phyloP scores from a whole-genome alignment of 805 yeast genomes.

The Sungouiozyma intestinalis region DNA sequence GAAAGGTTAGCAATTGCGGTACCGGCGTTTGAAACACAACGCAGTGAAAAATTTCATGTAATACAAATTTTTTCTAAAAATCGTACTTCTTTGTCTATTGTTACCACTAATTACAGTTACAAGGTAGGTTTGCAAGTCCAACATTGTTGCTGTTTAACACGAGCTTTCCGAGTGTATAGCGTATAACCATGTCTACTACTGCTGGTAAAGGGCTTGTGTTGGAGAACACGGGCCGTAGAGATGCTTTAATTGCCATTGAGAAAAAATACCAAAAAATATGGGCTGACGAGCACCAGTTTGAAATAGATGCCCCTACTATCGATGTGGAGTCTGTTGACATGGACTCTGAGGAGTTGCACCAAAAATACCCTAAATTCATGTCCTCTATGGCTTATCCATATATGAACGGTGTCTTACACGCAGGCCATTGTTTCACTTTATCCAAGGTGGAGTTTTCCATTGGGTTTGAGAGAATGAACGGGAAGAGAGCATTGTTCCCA shows the following conservation, averaged over 20 bases:
- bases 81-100: too few species aligned
- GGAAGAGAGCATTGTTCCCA: constrained; percentile 87
- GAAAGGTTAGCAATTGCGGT: background rate
- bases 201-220: constrained; percentile 26
- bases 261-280: constrained; percentile 78
- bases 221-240: constrained; percentile 83
- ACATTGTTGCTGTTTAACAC: too few species aligned
- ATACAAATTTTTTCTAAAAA: too few species aligned
- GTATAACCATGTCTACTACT: constrained; percentile 17
- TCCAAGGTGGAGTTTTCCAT: constrained; percentile 87
- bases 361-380: constrained; percentile 75
- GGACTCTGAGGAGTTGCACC: constrained; percentile 58
- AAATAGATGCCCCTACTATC: constrained; percentile 74
- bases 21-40: background rate
- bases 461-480: constrained; percentile 92
- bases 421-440: constrained; percentile 92
- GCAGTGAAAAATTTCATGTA: background rate
- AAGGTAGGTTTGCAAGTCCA: too few species aligned
- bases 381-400: constrained; percentile 97
- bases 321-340: constrained; percentile 52
- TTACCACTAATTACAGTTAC: too few species aligned
- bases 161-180: too few species aligned
- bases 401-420: constrained; percentile 97
- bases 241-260: constrained; percentile 80
- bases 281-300: constrained; percentile 79